Evolutionary conservation across 306 rosid species (phyloP), one percentile per base, ranked within the genome.

Genomic region (Purshia tridentata): DNA sequence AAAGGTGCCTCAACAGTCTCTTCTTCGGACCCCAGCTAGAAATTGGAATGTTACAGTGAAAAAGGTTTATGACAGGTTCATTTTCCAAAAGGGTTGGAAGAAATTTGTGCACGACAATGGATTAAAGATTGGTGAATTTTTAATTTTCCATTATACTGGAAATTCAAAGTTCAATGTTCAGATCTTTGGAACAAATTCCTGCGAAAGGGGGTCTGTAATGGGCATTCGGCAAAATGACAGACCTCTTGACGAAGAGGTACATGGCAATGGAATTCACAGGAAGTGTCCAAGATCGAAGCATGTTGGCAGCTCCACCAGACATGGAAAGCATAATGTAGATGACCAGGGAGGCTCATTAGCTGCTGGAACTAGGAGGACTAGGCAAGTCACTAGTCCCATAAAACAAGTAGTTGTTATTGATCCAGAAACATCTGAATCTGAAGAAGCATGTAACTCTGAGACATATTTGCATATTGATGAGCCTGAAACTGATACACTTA

Each of bases 1-100:
- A 35, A 14, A 49, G 14, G 46, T n/a, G 49, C 46, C 46, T 49
- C 22, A 48, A 9, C 15, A 22, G 56, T 20, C 13, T 4, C 2
- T 0, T 4, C 15, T 67, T 67, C 29, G n/a, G 22, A 47, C 72
- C 45, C 10, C 13, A 9, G 15, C 5, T 8, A 39, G 56, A 49
- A 48, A 46, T 14, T 67, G 47, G 47, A 3, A 0, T 29, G 72
- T 49, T 49, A 5, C 15, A 4, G 58, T 67, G 72, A 14, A 49
- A 16, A 15, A 67, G 8, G 19, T 67, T 16, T 5, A 67, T 9
- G 9, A 10, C 4, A 15, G 4, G 16, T 67, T 49, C 46, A 14
- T 23, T 15, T 23, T 67, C 23, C 44, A 4, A 6, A 76, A 48
- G 18, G 80, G 69, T 10, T 78, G 82, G 82, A 49, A n/a, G 22